Evolutionary conservation across 2,329 filamentous ascomycete species (phyloP), one percentile per base, ranked within the genome.

Genomic region (Xylariaceae sp.): DNA sequence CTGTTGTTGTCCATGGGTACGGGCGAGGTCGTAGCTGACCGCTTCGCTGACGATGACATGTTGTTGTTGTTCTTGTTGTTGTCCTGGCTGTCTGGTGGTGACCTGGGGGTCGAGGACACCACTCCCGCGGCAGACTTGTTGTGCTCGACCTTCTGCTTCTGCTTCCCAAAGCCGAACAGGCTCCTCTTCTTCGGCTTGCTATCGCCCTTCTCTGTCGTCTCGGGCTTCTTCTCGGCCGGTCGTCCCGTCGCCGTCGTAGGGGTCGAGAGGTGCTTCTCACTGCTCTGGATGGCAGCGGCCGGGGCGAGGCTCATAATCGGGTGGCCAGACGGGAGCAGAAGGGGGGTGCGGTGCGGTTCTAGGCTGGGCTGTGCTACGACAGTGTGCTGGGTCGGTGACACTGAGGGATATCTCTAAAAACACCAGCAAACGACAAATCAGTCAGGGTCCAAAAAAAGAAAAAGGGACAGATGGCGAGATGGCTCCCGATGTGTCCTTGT

Each of bases 81-180:
- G n/a, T n/a, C n/a, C n/a, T n/a, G n/a, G 17, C 47, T 43, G 21
- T 49, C 45, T 21, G 51, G 58, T 42, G 41, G n/a, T n/a, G 56
- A 48, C 39, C 63, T 43, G 43, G 53, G 41, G 40, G 51, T 46
- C 37, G 60, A 46, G 38, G 50, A 39, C 24, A 51, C 41, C 32
- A 53, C 41, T 36, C 65, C 65, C 28, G 54, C 19, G 18, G 35
- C 9, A 11, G 42, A 49, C 37, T 65, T 63, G 18, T 65, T 63
- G 18, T 67, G 61, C 29, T 68, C 62, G 31, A 61, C 58, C 60
- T 75, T 78, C 60, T 79, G 80, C 63, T 74, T 78, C 36, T 72
- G 80, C 63, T 74, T 78, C 36, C 72, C 73, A 39, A 80, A 70
- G 4, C 72, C 68, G 55, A 79, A 80, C 18, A 80, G 59, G 39